These are phyloP conservation scores for Pouteria glomerata DNA, from an alignment of 148 eudicot genomes.

Conservation along the genomic window DNA sequence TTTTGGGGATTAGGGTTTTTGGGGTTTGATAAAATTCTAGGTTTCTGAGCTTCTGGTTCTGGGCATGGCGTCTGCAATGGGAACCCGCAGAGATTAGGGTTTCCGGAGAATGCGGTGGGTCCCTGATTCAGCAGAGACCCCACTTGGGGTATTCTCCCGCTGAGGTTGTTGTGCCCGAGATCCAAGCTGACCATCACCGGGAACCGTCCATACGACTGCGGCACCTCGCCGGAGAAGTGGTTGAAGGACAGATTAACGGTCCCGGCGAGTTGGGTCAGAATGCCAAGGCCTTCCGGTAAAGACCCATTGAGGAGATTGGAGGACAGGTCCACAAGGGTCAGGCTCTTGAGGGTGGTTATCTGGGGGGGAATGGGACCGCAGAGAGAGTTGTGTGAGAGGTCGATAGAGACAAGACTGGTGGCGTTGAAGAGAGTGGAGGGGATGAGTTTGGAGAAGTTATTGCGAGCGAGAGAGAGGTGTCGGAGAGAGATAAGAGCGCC, in stretches of 20 bases:
- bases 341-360: constrained; percentile 29
- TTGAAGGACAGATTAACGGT: constrained; percentile 73
- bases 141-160: constrained; percentile 75
- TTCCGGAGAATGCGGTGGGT: constrained; percentile 93
- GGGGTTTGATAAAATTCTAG: constrained; percentile 29
- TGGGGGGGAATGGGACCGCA: constrained; percentile 53
- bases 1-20: constrained; percentile 21
- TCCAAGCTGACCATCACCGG: constrained; percentile 79
- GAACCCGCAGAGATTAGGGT: constrained; percentile 76
- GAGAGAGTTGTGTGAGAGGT: constrained; percentile 65
- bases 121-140: constrained; percentile 86
- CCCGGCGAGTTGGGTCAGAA: constrained; percentile 48
- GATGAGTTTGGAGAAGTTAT: constrained; percentile 52
- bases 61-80: constrained; percentile 52
- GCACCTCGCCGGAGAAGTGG: constrained; percentile 60
- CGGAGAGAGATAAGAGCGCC: constrained; percentile 58
- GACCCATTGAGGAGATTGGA: constrained; percentile 59
- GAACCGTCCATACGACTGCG: constrained; percentile 59
- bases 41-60: constrained; percentile 62
- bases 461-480: constrained; percentile 44
- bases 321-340: constrained; percentile 56
- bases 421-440: constrained; percentile 59
- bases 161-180: constrained; percentile 62
- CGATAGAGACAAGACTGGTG: constrained; percentile 39
- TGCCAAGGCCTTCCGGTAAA: constrained; percentile 43